Conservation (phyloP, 1,284 basidiomycete species). For the Tremellales sp. region DNA sequence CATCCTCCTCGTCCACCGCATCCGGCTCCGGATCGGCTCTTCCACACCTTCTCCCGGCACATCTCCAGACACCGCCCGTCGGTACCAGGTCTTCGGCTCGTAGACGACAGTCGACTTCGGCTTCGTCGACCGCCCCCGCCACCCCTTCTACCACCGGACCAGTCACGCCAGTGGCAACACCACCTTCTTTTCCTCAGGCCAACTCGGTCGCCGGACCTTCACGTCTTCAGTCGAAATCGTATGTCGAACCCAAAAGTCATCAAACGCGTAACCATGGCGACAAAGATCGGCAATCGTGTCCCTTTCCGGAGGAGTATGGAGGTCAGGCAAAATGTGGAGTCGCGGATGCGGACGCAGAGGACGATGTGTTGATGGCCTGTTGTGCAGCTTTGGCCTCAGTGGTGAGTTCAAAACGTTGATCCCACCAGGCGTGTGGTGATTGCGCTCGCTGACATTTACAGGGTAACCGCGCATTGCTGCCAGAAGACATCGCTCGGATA, state of each 20-base stretch:
- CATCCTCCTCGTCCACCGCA: no score
- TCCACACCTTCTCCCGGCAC: not conserved
- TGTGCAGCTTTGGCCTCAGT: constrained; percentile 34
- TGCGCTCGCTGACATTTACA: constrained; percentile 17
- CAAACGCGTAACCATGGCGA: constrained; percentile 30
- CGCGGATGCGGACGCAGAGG: constrained; percentile 38
- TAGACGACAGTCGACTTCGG: not conserved
- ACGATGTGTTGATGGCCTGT: constrained; percentile 45
- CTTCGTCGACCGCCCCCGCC: constrained; percentile 6
- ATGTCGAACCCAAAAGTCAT: constrained; percentile 36
- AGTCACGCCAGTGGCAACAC: constrained; percentile 5
- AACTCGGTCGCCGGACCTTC: not conserved
- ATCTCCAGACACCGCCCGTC: not conserved
- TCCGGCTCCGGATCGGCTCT: not conserved
- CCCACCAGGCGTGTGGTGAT: not conserved
- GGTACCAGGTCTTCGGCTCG: not conserved
- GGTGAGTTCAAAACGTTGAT: constrained; percentile 24
- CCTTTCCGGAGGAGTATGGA: constrained; percentile 37
- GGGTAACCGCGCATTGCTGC: constrained; percentile 43
- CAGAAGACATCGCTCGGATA: constrained; percentile 40
- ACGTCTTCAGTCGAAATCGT: not conserved
- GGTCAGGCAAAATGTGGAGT: constrained; percentile 37
- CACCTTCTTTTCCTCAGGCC: not conserved
- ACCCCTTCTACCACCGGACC: constrained; percentile 10
- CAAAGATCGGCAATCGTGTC: constrained; percentile 33